Base-by-base conservation (phyloP, 2,329 filamentous ascomycete genomes). In the Drechslerella stenobrocha region DNA sequence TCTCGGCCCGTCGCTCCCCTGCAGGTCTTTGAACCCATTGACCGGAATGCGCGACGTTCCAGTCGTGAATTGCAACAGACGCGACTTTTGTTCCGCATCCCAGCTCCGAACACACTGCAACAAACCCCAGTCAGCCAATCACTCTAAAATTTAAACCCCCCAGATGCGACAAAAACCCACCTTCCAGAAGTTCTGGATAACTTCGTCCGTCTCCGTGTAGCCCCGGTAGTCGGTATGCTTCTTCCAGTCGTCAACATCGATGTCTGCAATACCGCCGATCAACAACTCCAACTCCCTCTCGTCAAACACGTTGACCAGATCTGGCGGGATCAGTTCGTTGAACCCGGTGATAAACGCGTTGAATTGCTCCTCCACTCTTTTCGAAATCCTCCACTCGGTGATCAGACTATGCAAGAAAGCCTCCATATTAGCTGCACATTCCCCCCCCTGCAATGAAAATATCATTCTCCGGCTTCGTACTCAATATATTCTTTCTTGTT, bases 401-500 rank as follows among this genome's bases (percentile, higher is more conserved):
- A 98, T 96, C 72, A 98, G 82, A 73, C 84, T 86, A 64, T 1
- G 48, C 11, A 23, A 1, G 40, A 61, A 28, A 2, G 9, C 28
- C 22, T 4, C 9, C 30, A 20, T 18, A 8, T 13, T 20, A 45
- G 6, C 46, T 28, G 24, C n/a, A n/a, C n/a, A n/a, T 28, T 28
- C 11, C 35, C 42, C 37, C 28, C 44, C 46, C 50, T 30, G 52
- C 20, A 61, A 34, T n/a, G n/a, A 9, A 23, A 5, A 44, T 35
- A 13, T 23, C 26, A 18, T 42, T 34, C 11, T 28, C 11, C 40
- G 52, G 11, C 2, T 24, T 78, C 84, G 77, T 80, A 87, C 83
- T 98, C 93, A 70, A 98, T 90, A 74, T 98, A 98, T 82, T 97
- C 91, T 78, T 89, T 89, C 83, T 98, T 98, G 82, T 98, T 98